phyloP scores from a whole-genome alignment of 345 rosid genomes.

The Cochlearia excelsa region DNA sequence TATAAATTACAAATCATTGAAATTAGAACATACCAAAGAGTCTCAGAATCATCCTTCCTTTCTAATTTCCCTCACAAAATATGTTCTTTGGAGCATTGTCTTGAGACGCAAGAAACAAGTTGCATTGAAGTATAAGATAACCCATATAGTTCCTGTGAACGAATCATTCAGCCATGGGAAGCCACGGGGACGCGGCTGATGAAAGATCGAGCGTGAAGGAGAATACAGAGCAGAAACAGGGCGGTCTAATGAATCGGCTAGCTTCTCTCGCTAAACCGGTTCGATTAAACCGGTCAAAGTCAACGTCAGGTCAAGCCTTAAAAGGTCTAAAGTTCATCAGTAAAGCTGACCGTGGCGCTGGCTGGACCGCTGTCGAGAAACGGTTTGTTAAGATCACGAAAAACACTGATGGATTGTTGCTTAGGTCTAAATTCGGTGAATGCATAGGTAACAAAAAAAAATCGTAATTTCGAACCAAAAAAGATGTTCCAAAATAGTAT shows the following conservation, averaged over 20 bases:
- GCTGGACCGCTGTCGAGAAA: constrained; percentile 58
- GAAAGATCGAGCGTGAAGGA: constrained; percentile 27
- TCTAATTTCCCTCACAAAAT: too few relatives aligned
- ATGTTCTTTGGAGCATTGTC: too few relatives aligned
- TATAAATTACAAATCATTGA: too few relatives aligned
- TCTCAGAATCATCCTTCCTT: too few relatives aligned
- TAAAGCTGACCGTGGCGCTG: constrained; percentile 50
- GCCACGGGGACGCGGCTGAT: constrained; percentile 26
- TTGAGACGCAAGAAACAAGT: too few relatives aligned
- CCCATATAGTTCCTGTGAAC: constrained; percentile 40
- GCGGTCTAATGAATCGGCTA: constrained; percentile 38
- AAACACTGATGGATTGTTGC: constrained; percentile 43
- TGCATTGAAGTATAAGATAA: too few relatives aligned
- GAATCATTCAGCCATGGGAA: constrained; percentile 38
- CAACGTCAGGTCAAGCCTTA: constrained; percentile 53
- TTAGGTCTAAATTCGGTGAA: constrained; percentile 54
- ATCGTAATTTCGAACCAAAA: not conserved
- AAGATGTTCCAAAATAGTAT: not conserved
- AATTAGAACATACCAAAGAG: too few relatives aligned
- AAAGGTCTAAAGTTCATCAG: constrained; percentile 67
- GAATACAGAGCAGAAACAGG: constrained; percentile 37
- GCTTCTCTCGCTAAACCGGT: constrained; percentile 42
- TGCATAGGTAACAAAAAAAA: constrained; percentile 50
- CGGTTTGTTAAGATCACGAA: constrained; percentile 51
- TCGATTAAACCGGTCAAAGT: constrained; percentile 46